Conservation (phyloP, 768 basidiomycete genomes). For the Sistotremastrum niveocremeum region DNA sequence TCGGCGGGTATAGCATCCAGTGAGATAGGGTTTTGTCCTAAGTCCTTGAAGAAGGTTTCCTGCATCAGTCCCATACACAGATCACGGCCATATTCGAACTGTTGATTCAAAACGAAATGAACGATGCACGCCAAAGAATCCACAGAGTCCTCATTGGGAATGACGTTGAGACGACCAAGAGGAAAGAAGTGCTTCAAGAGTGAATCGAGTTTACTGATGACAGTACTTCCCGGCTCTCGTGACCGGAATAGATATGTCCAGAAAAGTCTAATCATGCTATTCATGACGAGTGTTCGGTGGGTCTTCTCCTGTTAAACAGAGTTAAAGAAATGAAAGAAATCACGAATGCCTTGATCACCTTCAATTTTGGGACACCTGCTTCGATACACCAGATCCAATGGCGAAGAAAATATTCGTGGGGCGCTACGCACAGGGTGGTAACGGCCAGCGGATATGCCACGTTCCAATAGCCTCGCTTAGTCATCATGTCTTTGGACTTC, state of each 20-base stretch:
- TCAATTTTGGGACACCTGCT: constrained; percentile 57
- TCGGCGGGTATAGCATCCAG: constrained; percentile 43
- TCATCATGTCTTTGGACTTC: constrained; percentile 72
- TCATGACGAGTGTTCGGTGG: constrained; percentile 56
- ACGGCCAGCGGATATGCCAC: constrained; percentile 76
- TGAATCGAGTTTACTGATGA: constrained; percentile 64
- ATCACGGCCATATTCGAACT: constrained; percentile 77
- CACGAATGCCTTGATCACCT: constrained; percentile 32
- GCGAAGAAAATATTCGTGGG: constrained; percentile 71
- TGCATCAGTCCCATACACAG: constrained; percentile 71
- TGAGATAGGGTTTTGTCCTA: constrained; percentile 12
- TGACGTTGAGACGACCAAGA: constrained; percentile 41
- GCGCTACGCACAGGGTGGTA: constrained; percentile 75
- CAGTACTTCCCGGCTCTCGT: constrained; percentile 69
- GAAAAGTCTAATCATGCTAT: constrained; percentile 67
- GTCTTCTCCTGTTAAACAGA: constrained; percentile 52
- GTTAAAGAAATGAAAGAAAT: constrained; percentile 4
- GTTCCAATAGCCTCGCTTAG: constrained; percentile 82
- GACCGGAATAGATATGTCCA: constrained; percentile 97
- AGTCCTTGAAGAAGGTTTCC: constrained; percentile 35
- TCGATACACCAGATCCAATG: constrained; percentile 73
- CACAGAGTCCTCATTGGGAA: constrained; percentile 59
- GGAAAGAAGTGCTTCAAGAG: constrained; percentile 74
- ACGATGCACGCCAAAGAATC: constrained; percentile 67
- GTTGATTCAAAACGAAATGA: constrained; percentile 72